A percentile compares a stretch with the other conserved stretches of the same genome.
Evolutionary conservation across 768 basidiomycete species (phyloP).

Genomic region (Naganishia friedmannii): DNA sequence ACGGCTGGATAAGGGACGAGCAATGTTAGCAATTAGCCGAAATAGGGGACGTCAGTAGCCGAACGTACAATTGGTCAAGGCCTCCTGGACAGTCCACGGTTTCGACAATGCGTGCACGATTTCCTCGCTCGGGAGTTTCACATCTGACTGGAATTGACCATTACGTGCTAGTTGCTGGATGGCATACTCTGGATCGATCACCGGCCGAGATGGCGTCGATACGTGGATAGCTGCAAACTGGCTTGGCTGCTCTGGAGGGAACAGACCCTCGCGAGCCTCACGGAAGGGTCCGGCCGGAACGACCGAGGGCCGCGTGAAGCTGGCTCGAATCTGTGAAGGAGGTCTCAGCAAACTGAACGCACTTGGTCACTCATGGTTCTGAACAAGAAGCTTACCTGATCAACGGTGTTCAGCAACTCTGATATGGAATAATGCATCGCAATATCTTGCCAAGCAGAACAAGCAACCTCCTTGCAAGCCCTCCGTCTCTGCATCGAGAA

Average conservation of each 20-base stretch:
- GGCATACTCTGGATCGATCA: conserved; percentile 60
- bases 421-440: conserved; percentile 68
- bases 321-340: background rate
- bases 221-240: conserved; percentile 40
- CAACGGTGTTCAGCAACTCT: conserved; percentile 55
- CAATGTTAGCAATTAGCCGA: conserved; percentile 41
- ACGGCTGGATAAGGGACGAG: background rate
- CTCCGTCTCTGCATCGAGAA: conserved; percentile 54
- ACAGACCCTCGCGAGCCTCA: conserved; percentile 17
- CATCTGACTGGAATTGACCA: conserved; percentile 58
- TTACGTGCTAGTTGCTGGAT: conserved; percentile 61
- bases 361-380: background rate
- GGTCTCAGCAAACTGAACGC: background rate
- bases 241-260: conserved; percentile 19
- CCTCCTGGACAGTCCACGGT: conserved; percentile 71
- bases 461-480: conserved; percentile 64
- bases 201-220: conserved; percentile 41
- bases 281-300: conserved; percentile 12
- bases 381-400: conserved; percentile 35
- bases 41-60: conserved; percentile 52
- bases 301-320: conserved; percentile 15
- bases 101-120: conserved; percentile 37
- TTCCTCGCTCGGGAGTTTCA: conserved; percentile 57
- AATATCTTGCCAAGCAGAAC: conserved; percentile 65
- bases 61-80: conserved; percentile 67